Evolutionary conservation across 2,329 filamentous ascomycete species (phyloP).

Genomic region (Plenodomus biglobosus): DNA sequence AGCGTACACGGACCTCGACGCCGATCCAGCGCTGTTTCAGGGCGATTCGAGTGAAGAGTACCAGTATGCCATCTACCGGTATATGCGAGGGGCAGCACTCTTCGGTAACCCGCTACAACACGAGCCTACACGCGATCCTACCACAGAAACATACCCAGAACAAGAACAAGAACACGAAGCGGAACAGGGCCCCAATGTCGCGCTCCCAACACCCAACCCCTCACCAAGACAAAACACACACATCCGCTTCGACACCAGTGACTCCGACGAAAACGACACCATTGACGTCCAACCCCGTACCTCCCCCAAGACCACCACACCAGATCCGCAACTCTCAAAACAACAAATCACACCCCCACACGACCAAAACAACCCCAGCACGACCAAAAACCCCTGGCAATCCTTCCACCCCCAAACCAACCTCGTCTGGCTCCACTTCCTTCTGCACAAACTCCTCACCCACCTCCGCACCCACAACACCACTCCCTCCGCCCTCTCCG

Average conservation of each 20-base stretch:
- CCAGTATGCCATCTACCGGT: slow-evolving; percentile 60
- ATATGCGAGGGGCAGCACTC: slow-evolving; percentile 53
- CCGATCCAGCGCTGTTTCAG: slow-evolving; percentile 49
- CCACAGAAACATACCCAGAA: neutral
- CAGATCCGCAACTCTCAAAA: neutral
- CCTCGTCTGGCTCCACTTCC: slow-evolving; percentile 63
- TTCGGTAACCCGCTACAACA: slow-evolving; percentile 47
- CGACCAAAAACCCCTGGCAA: slow-evolving; percentile 47
- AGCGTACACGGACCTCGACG: slow-evolving; percentile 51
- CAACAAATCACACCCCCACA: neutral
- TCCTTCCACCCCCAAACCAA: slow-evolving; percentile 63
- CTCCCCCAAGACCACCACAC: slow-evolving; percentile 11
- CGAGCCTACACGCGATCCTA: neutral
- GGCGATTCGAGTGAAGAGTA: slow-evolving; percentile 53
- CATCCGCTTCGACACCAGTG: slow-evolving; percentile 25
- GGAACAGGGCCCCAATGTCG: too few species aligned
- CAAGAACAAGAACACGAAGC: neutral
- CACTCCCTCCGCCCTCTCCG: slow-evolving; percentile 22
- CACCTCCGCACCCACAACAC: slow-evolving; percentile 30
- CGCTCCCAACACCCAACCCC: slow-evolving; percentile 17
- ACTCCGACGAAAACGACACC: neutral
- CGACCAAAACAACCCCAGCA: neutral
- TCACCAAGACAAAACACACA: slow-evolving; percentile 32
- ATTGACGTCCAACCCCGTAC: neutral
- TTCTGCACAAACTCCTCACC: slow-evolving; percentile 58